Evolutionary conservation across 129 eudicot genomes (phyloP).

Genomic region (Apium graveolens): DNA sequence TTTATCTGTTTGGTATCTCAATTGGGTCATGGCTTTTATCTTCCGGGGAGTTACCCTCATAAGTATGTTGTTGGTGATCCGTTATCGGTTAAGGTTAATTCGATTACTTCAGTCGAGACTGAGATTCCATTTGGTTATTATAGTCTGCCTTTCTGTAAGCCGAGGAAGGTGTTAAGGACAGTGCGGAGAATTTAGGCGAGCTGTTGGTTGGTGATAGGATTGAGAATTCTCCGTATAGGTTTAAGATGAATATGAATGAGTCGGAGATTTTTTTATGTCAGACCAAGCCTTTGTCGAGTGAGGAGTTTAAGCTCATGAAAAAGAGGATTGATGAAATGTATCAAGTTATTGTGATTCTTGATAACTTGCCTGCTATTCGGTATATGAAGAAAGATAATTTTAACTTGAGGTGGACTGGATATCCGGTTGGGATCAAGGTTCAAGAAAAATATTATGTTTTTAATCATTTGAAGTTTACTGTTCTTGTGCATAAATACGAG

Average conservation of each 20-base stretch:
- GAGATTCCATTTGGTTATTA: constrained; percentile 80
- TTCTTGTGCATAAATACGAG: constrained; percentile 69
- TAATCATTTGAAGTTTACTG: constrained; percentile 69
- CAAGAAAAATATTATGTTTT: constrained; percentile 58
- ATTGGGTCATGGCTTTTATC: constrained; percentile 62
- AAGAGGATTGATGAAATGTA: constrained; percentile 86
- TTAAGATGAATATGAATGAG: constrained; percentile 68
- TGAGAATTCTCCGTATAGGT: constrained; percentile 73
- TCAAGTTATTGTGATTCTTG: constrained; percentile 73
- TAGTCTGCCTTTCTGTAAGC: constrained; percentile 69
- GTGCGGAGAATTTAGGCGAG: constrained; percentile 83
- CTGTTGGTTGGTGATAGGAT: constrained; percentile 78
- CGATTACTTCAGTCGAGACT: constrained; percentile 74
- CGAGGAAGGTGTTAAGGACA: constrained; percentile 72
- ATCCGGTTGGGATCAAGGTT: constrained; percentile 69
- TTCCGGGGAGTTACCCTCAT: constrained; percentile 86
- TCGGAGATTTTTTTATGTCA: constrained; percentile 56
- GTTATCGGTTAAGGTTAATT: constrained; percentile 71
- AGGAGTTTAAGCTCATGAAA: constrained; percentile 55
- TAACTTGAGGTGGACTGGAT: constrained; percentile 77
- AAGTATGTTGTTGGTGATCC: constrained; percentile 57
- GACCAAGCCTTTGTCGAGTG: constrained; percentile 50
- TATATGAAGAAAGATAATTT: constrained; percentile 48
- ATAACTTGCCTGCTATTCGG: constrained; percentile 71
- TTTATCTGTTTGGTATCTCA: constrained; percentile 42